Evolutionary conservation across 164 flowering plant genomes (phyloP).

Genomic region (Malania oleifera): DNA sequence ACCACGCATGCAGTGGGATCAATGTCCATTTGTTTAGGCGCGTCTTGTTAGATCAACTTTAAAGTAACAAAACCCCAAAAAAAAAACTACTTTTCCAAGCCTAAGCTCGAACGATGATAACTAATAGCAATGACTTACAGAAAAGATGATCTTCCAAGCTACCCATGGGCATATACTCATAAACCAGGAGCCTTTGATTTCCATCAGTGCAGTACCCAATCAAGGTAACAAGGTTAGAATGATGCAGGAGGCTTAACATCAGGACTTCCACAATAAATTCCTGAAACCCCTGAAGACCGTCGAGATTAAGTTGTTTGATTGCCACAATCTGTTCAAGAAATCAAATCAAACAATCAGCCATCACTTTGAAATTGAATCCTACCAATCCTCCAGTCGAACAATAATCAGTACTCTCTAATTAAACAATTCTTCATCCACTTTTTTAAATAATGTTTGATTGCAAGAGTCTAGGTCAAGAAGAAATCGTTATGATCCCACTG

Average conservation of each 20-base stretch:
- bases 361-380: no score
- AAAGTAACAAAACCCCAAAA: background rate
- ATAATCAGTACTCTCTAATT: no score
- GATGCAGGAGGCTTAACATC: slow-evolving; percentile 80
- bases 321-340: slow-evolving; percentile 48
- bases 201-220: slow-evolving; percentile 81
- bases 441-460: no score
- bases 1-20: no score
- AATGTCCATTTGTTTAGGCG: no score
- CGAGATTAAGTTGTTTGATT: slow-evolving; percentile 53
- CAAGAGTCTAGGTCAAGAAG: no score
- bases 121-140: slow-evolving; percentile 30
- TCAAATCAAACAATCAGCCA: no score
- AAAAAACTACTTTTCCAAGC: no score
- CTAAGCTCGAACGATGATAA: no score
- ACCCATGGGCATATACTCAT: slow-evolving; percentile 85
- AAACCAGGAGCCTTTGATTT: slow-evolving; percentile 81
- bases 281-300: slow-evolving; percentile 70
- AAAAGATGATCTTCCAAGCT: slow-evolving; percentile 83
- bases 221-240: slow-evolving; percentile 76
- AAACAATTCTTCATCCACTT: no score
- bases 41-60: background rate
- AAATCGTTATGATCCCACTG: no score
- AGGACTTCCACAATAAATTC: slow-evolving; percentile 91
- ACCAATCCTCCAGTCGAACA: no score